Evolutionary conservation across 1,139 yeast species (phyloP), one percentile per base, ranked within the genome.

Genomic region (Maudiozyma humilis): DNA sequence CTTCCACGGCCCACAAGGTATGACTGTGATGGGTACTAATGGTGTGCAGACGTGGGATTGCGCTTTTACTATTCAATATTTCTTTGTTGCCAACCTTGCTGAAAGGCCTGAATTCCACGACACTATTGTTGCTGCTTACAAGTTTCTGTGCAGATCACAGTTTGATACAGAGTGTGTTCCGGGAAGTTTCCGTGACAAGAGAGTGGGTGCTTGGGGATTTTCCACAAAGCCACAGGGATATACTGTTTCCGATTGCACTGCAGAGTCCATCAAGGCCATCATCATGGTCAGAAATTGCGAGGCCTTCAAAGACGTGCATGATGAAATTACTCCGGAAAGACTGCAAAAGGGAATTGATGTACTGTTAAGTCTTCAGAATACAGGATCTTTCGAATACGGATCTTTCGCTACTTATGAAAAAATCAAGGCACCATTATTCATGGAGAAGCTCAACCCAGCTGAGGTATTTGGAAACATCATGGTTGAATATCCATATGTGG

Each of bases 11-110:
- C 83, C 91, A 0, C 85, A 82, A 59, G 99, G 99, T 2, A 74
- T 91, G 80, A 78, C 91, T 3, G 83, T 86, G 45, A 86, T 85
- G 85, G 99, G 99, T 8, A 93, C 99, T 0, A 93, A 93, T 63
- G 99, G 99, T 25, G 88, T 87, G 0, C 99, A 93, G 63, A 89
- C 84, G 1, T 93, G 99, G 98, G 99, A 93, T 63, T 82, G 82
- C 17, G 89, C 96, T 0, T 91, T 93, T 65, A 82, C 85, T 54
- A 70, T 91, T 27, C 98, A 93, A 59, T 87, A 87, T 57, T 75
- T 79, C 50, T 80, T 86, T 47, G 70, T 76, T 59, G 85, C 95
- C 0, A 96, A 95, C 0, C 64, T 91, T 29, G 91, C 85, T 2
- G 82, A 80, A 33, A 58, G 72, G 35, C 82, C 85, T 0, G 78